phyloP scores from a whole-genome alignment of 139 green algal species.

The Chlamydomonas sp. region DNA sequence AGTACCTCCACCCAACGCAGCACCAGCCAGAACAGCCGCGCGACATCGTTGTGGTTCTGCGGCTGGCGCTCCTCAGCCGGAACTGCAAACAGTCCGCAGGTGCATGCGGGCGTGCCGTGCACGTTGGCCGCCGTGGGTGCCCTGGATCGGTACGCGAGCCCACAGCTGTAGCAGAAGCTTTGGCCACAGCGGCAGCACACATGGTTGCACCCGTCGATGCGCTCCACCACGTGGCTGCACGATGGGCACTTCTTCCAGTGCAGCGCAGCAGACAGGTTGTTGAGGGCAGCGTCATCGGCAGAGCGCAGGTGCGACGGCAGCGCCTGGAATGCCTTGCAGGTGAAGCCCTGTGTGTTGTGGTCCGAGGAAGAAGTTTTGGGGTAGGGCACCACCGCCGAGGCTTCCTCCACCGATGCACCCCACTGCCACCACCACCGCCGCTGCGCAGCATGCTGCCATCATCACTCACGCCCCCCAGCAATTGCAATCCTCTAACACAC shows the following conservation, averaged over 20 bases:
- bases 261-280: slow-evolving; percentile 20
- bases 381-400: no score
- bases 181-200: slow-evolving; percentile 39
- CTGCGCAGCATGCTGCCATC: no score
- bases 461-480: background rate
- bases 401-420: no score
- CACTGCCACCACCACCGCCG: no score
- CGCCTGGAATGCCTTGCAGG: slow-evolving; percentile 39
- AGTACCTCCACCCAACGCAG: no score
- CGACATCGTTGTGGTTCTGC: no score
- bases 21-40: no score
- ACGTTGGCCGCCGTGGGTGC: slow-evolving; percentile 23
- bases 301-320: slow-evolving; percentile 34
- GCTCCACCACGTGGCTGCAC: slow-evolving; percentile 39
- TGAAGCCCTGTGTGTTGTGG: slow-evolving; percentile 28
- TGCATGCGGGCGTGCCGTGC: slow-evolving; percentile 20
- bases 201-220: slow-evolving; percentile 44
- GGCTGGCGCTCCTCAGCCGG: background rate
- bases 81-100: slow-evolving; percentile 2
- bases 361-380: background rate
- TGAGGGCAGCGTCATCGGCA: slow-evolving; percentile 35
- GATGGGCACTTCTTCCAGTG: slow-evolving; percentile 39
- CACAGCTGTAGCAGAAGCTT: slow-evolving; percentile 46
- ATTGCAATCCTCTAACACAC: background rate
- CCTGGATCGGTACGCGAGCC: slow-evolving; percentile 19